Percentiles rank a stretch among this genome's conserved stretches.
These are phyloP conservation scores for Huntiella omanensis DNA, from an alignment of 2,329 filamentous ascomycete genomes.

Conservation along the genomic window DNA sequence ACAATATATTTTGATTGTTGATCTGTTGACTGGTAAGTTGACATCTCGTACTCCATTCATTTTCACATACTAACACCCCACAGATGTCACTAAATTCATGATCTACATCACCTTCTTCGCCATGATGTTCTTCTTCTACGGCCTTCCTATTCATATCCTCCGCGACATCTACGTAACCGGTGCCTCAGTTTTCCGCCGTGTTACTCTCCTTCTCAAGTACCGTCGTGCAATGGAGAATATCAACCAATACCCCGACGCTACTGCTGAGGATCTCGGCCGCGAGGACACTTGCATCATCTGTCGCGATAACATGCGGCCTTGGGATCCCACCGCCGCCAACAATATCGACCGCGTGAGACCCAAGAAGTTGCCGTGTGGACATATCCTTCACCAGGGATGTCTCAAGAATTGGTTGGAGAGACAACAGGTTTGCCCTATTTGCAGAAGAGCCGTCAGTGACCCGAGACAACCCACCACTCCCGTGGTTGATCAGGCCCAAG, in stretches of 20 bases:
- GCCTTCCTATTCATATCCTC: constrained; percentile 90
- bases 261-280: constrained; percentile 59
- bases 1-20: constrained; percentile 74
- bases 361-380: constrained; percentile 91
- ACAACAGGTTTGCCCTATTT: constrained; percentile 93
- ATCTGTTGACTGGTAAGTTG: constrained; percentile 55
- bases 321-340: constrained; percentile 41
- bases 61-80: background rate
- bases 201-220: constrained; percentile 78
- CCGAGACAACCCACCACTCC: constrained; percentile 12
- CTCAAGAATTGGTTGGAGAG: constrained; percentile 93
- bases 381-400: constrained; percentile 86
- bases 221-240: constrained; percentile 84
- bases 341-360: constrained; percentile 68
- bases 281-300: constrained; percentile 97
- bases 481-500: background rate
- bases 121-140: constrained; percentile 85
- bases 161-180: constrained; percentile 88
- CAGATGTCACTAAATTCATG: constrained; percentile 76
- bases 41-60: background rate
- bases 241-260: constrained; percentile 87
- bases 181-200: constrained; percentile 72
- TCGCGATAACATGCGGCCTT: constrained; percentile 82
- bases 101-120: constrained; percentile 87
- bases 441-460: constrained; percentile 59